These are phyloP conservation scores for Moesziomyces antarcticus DNA, from an alignment of 1,284 basidiomycete species.

Conservation along the genomic window DNA sequence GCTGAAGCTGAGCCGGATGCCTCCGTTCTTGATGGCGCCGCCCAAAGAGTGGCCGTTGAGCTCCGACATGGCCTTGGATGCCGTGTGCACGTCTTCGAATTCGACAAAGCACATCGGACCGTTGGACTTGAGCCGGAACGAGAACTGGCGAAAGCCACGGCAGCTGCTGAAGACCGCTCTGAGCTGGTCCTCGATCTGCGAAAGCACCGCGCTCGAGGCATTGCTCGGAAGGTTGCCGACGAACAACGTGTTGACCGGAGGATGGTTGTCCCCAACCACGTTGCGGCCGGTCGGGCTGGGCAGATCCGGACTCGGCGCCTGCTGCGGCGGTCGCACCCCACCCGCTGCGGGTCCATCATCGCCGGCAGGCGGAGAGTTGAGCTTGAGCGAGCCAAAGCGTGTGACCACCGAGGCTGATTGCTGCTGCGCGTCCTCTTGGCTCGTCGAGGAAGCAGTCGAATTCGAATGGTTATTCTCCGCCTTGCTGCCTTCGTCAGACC, in stretches of 20 bases:
- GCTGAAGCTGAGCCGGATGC: slow-evolving; percentile 88
- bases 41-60: slow-evolving; percentile 90
- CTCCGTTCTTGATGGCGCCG: slow-evolving; percentile 86
- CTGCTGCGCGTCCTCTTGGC: slow-evolving; percentile 21
- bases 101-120: slow-evolving; percentile 93
- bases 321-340: slow-evolving; percentile 16
- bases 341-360: slow-evolving; percentile 4
- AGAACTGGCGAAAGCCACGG: slow-evolving; percentile 88
- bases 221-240: slow-evolving; percentile 61
- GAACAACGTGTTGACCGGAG: slow-evolving; percentile 59
- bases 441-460: slow-evolving; percentile 30
- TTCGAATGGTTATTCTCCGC: slow-evolving; percentile 16
- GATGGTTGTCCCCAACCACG: slow-evolving; percentile 56
- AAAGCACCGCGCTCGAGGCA: slow-evolving; percentile 67
- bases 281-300: slow-evolving; percentile 49
- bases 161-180: slow-evolving; percentile 81
- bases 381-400: slow-evolving; percentile 50
- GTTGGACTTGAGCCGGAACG: slow-evolving; percentile 92
- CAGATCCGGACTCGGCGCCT: slow-evolving; percentile 38
- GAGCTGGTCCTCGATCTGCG: slow-evolving; percentile 84
- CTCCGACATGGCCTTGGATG: slow-evolving; percentile 85
- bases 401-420: slow-evolving; percentile 17
- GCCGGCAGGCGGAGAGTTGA: slow-evolving; percentile 43
- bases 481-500: slow-evolving; percentile 39
- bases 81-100: slow-evolving; percentile 89